Base-by-base conservation (phyloP, 768 basidiomycete genomes). In the Coprinopsis sp. region DNA sequence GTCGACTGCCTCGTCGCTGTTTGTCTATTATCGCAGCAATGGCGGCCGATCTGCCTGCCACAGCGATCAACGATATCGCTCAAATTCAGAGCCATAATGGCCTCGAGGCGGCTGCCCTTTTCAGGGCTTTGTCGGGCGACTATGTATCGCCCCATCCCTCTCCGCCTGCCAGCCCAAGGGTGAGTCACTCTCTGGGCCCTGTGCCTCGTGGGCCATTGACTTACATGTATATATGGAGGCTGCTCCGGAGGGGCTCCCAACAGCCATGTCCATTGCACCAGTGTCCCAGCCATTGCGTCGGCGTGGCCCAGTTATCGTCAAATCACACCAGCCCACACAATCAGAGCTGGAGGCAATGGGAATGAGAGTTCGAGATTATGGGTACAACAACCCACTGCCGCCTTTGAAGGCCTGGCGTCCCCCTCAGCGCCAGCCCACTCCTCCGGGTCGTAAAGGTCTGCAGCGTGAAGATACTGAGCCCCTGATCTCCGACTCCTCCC, bases 381-480 rank as follows among this genome's bases (percentile, higher is more conserved):
- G 78, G 13, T 83, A 80, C 65, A 82, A 85, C 62, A 81, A 72
- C 64, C 79, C 66, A 22, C 65, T 86, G 37, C 82, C 84, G 2
- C 79, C 81, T 7, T 72, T 87, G 31, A 42, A 42, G 40, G 27
- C 10, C 6, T 42, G 34, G 34, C 40, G 18, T 5, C 40, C 40
- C 12, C 4, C 5, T 5, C 40, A 42, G 18, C 30, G 4, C 40
- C 40, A 42, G 19, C 40, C 40, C 14, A 42, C 28, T 7, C 40
- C 40, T 11, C 40, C 40, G 5, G 18, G 25, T 28, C 40, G 30
- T 39, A 19, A 24, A 23, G 25, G 8, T 7, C 19, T 42, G 40
- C 7, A 21, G 24, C 40, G 40, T n/a, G 40, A 42, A 18, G 28
- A 42, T 21, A 42, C 40, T 14, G 27, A 42, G 18, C 24, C 40